Evolutionary conservation across 805 yeast species (phyloP).

Genomic region (Isabelozyma rhagii): DNA sequence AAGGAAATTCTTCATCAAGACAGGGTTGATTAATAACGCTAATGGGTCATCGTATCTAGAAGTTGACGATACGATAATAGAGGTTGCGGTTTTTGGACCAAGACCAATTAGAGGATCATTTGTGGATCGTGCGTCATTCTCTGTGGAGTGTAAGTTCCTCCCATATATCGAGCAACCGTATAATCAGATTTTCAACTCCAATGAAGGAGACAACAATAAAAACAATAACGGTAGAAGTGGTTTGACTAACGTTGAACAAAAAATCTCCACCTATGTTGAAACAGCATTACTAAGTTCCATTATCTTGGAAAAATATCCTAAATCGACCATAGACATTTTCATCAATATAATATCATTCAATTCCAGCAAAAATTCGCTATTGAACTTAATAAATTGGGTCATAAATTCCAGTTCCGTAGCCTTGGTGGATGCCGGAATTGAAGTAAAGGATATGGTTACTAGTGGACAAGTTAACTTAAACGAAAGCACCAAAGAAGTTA

Average conservation of each 20-base stretch:
- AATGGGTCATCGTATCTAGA: slow-evolving; percentile 85
- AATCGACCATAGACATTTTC: slow-evolving; percentile 80
- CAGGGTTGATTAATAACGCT: slow-evolving; percentile 66
- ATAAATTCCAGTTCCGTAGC: slow-evolving; percentile 71
- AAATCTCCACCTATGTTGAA: slow-evolving; percentile 50
- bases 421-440: slow-evolving; percentile 80
- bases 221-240: slow-evolving; percentile 27
- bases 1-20: slow-evolving; percentile 52
- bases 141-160: slow-evolving; percentile 56
- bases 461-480: slow-evolving; percentile 46
- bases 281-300: slow-evolving; percentile 53
- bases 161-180: slow-evolving; percentile 46
- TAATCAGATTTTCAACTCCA: slow-evolving; percentile 23
- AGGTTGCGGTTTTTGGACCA: slow-evolving; percentile 83
- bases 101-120: slow-evolving; percentile 78
- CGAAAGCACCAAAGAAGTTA: slow-evolving; percentile 6
- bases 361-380: slow-evolving; percentile 15
- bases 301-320: slow-evolving; percentile 74
- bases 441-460: slow-evolving; percentile 72
- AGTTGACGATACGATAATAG: slow-evolving; percentile 55
- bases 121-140: slow-evolving; percentile 60
- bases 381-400: slow-evolving; percentile 47
- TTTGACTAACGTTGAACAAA: slow-evolving; percentile 39
- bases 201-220: slow-evolving; percentile 10
- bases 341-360: slow-evolving; percentile 60